A percentile compares a stretch with the other conserved stretches of the same genome.
Evolutionary conservation across 805 yeast genomes (phyloP).

Genomic region (Wickerhamiella shivajii): DNA sequence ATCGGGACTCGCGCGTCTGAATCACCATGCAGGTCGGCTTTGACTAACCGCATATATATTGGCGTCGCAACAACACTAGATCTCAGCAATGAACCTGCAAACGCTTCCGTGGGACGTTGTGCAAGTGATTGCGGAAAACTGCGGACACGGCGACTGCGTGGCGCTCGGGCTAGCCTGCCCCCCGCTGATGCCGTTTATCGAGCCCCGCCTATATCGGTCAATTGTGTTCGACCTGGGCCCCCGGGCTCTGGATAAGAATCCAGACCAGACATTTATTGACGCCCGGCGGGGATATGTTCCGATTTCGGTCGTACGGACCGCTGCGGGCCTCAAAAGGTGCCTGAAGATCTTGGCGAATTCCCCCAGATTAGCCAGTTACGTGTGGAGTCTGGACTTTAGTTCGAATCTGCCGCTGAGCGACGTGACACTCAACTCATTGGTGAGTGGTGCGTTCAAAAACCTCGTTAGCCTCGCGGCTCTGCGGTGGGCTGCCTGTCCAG

Average conservation of each 20-base stretch:
- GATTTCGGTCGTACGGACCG: slow-evolving; percentile 21
- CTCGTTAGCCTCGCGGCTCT: slow-evolving; percentile 16
- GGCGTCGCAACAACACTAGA: too few species aligned
- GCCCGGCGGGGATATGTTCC: slow-evolving; percentile 4
- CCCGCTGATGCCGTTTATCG: slow-evolving; percentile 14
- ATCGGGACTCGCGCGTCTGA: too few species aligned
- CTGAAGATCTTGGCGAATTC: slow-evolving; percentile 16
- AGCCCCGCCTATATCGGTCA: slow-evolving; percentile 20
- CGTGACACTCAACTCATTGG: slow-evolving; percentile 13
- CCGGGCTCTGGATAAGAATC: slow-evolving; percentile 16
- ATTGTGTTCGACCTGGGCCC: slow-evolving; percentile 23
- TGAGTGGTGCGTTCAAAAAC: slow-evolving; percentile 15
- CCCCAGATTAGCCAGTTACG: slow-evolving; percentile 11
- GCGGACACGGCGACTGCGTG: slow-evolving; percentile 23
- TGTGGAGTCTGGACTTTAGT: slow-evolving; percentile 14
- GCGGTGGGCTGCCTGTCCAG: slow-evolving; percentile 25
- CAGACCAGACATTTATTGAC: slow-evolving; percentile 5
- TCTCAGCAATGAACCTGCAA: too few species aligned
- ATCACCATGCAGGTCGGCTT: too few species aligned
- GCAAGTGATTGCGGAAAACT: slow-evolving; percentile 17
- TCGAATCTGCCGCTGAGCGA: slow-evolving; percentile 21
- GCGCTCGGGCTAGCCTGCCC: slow-evolving; percentile 20
- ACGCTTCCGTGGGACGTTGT: slow-evolving; percentile 21
- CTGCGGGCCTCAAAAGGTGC: slow-evolving; percentile 22
- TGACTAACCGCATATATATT: too few species aligned